Percentiles rank a stretch among this genome's conserved stretches.
These are phyloP conservation scores for Picea glauca DNA, from an alignment of 75 land plant genomes.

Conservation along the genomic window DNA sequence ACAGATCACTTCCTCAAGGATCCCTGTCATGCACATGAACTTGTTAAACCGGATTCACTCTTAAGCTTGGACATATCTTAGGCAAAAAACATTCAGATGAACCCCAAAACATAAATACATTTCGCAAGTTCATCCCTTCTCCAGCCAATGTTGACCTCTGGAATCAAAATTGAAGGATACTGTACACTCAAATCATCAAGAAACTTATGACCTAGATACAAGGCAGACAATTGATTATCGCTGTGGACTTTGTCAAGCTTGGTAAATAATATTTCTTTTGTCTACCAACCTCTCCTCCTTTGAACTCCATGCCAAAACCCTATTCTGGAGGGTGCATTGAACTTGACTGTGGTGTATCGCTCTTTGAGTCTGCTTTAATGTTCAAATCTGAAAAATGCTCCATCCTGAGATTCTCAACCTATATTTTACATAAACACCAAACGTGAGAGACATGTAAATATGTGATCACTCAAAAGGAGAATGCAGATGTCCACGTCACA, in stretches of 20 bases:
- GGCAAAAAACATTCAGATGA: background rate
- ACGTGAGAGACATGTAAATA: background rate
- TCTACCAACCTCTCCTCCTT: background rate
- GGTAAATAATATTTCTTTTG: background rate
- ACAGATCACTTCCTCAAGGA: constrained; percentile 9
- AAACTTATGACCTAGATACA: background rate
- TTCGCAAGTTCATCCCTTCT: background rate
- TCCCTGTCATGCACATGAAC: constrained; percentile 8
- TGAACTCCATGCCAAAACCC: background rate
- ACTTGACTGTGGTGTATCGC: background rate
- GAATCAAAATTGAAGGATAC: constrained; percentile 8
- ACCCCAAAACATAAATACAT: background rate
- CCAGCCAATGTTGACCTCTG: background rate
- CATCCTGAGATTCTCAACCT: constrained; percentile 1
- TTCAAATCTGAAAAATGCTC: background rate
- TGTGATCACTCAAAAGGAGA: background rate
- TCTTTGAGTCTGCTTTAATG: background rate
- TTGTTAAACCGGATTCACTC: background rate
- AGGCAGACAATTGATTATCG: background rate
- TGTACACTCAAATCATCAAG: constrained; percentile 9
- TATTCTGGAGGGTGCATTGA: background rate
- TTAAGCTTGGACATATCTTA: background rate
- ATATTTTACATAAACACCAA: background rate
- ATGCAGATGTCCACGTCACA: constrained; percentile 7
- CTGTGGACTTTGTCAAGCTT: background rate